phyloP scores from a whole-genome alignment of 306 rosid species.

The Cucumis hystrix region DNA sequence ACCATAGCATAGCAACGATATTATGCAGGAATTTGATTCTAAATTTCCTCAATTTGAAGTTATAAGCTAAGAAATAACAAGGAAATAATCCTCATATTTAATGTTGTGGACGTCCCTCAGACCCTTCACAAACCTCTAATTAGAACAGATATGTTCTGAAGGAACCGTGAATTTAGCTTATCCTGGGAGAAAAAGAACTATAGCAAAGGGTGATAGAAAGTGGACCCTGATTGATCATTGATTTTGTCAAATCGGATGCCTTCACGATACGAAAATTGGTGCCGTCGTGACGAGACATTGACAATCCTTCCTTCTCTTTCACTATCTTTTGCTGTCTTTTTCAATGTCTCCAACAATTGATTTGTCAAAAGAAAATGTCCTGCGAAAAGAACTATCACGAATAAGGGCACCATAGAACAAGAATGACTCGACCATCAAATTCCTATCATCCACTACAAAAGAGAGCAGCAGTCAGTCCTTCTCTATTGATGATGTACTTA shows the following conservation, averaged over 20 bases:
- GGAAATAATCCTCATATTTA: background rate
- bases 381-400: conserved; percentile 10
- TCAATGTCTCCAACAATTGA: conserved; percentile 66
- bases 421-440: background rate
- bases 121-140: background rate
- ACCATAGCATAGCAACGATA: background rate
- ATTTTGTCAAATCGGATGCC: conserved; percentile 55
- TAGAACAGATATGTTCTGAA: background rate
- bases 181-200: background rate
- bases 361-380: conserved; percentile 82
- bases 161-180: background rate
- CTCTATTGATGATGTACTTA: conserved; percentile 10
- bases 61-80: background rate
- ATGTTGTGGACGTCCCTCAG: background rate
- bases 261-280: conserved; percentile 33
- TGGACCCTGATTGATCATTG: conserved; percentile 44
- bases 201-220: background rate
- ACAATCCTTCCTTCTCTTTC: conserved; percentile 62
- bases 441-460: background rate
- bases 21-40: background rate
- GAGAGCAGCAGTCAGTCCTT: background rate
- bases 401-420: background rate
- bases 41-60: background rate
- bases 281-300: conserved; percentile 51
- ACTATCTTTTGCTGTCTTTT: conserved; percentile 40